Conservation (phyloP, 2,329 filamentous ascomycete genomes). For the Claviceps pusilla region DNA sequence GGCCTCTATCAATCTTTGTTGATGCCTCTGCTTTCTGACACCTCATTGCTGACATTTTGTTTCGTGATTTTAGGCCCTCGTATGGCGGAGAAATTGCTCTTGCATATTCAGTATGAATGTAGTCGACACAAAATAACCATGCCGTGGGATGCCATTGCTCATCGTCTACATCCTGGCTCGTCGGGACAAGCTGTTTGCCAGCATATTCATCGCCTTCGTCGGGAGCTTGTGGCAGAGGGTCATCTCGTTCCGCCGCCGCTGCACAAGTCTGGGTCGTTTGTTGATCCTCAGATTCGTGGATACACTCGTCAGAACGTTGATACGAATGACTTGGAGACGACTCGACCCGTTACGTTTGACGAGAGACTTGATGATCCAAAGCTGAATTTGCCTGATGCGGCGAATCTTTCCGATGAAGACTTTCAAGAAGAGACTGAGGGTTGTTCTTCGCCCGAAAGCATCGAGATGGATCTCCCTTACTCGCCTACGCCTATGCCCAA, state of each 20-base stretch:
- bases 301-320: slow-evolving; percentile 15
- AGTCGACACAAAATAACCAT: slow-evolving; percentile 16
- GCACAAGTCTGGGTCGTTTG: slow-evolving; percentile 11
- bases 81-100: slow-evolving; percentile 30
- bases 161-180: slow-evolving; percentile 26
- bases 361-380: slow-evolving; percentile 19
- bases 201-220: slow-evolving; percentile 21
- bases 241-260: slow-evolving; percentile 25
- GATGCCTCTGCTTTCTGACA: neutral
- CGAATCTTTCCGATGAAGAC: slow-evolving; percentile 6
- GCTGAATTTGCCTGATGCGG: slow-evolving; percentile 14
- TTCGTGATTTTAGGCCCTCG: slow-evolving; percentile 22
- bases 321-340: slow-evolving; percentile 12
- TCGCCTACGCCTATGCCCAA: slow-evolving; percentile 7
- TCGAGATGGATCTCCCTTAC: neutral
- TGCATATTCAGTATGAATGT: slow-evolving; percentile 27
- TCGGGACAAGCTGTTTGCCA: slow-evolving; percentile 24
- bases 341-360: slow-evolving; percentile 17
- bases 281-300: slow-evolving; percentile 18
- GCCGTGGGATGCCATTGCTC: slow-evolving; percentile 26
- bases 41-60: neutral
- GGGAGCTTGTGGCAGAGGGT: slow-evolving; percentile 22
- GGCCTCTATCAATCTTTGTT: neutral
- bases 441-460: slow-evolving; percentile 2
- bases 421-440: neutral